These are phyloP conservation scores for Arthrobotrys entomopaga DNA, from an alignment of 2,329 filamentous ascomycete species.

Conservation along the genomic window DNA sequence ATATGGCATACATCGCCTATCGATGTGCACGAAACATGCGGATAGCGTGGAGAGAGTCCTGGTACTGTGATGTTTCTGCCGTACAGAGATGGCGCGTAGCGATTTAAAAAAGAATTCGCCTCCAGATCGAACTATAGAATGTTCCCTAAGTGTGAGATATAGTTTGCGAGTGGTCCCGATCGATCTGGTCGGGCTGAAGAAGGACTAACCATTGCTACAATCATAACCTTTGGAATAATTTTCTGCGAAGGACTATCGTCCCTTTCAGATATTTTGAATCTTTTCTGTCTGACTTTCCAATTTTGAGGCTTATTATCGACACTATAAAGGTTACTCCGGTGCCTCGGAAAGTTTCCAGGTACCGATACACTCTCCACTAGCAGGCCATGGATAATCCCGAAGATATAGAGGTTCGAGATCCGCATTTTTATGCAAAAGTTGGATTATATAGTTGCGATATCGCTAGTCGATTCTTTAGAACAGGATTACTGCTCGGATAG, in stretches of 20 bases:
- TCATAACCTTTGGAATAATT: slow-evolving; percentile 70
- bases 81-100: slow-evolving; percentile 67
- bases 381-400: not conserved
- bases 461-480: no score
- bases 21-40: slow-evolving; percentile 72
- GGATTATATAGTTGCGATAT: no score
- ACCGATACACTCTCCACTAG: not conserved
- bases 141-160: not conserved
- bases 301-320: not conserved
- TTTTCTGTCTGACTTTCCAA: not conserved
- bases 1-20: slow-evolving; percentile 74
- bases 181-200: not conserved
- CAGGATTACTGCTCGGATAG: no score
- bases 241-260: not conserved
- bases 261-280: not conserved
- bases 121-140: slow-evolving; percentile 70
- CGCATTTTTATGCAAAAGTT: not conserved
- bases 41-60: slow-evolving; percentile 74
- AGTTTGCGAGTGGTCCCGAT: not conserved
- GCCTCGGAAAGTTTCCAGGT: not conserved
- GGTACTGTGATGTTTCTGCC: slow-evolving; percentile 70
- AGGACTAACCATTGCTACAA: slow-evolving; percentile 70
- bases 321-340: slow-evolving; percentile 14
- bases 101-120: slow-evolving; percentile 71
- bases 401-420: not conserved